These are phyloP conservation scores for Pythium brachiatum DNA, from an alignment of 352 stramenopile species.

Conservation along the genomic window DNA sequence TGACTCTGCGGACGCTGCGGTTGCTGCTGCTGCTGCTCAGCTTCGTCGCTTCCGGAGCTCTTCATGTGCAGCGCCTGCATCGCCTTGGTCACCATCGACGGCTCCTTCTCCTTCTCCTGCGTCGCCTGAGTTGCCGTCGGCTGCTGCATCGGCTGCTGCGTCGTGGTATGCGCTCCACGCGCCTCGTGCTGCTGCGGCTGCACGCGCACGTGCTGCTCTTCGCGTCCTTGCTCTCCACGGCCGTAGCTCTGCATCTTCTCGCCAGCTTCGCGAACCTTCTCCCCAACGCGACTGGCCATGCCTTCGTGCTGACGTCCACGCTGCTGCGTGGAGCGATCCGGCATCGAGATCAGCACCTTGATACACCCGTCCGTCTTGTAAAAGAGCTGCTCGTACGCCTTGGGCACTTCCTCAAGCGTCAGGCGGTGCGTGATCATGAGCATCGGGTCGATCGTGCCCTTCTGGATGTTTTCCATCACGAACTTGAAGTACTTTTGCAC, in stretches of 20 bases:
- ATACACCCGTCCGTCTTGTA: slow-evolving; percentile 30
- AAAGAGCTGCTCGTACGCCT: slow-evolving; percentile 33
- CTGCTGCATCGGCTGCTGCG: not conserved
- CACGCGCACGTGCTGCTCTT: slow-evolving; percentile 1
- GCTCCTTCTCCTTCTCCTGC: slow-evolving; percentile 10
- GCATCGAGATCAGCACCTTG: slow-evolving; percentile 32
- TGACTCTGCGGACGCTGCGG: not conserved
- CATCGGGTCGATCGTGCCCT: slow-evolving; percentile 27
- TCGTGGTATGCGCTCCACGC: too few relatives aligned
- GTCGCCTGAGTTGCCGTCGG: not conserved
- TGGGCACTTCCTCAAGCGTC: slow-evolving; percentile 30
- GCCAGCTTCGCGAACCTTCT: slow-evolving; percentile 3
- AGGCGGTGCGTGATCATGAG: slow-evolving; percentile 31
- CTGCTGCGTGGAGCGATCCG: slow-evolving; percentile 4
- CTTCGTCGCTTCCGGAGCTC: not conserved
- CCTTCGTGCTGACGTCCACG: not conserved
- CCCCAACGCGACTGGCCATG: not conserved
- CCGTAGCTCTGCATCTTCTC: slow-evolving; percentile 5
- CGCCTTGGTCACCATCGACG: slow-evolving; percentile 22
- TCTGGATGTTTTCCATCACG: slow-evolving; percentile 28
- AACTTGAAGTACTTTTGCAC: slow-evolving; percentile 35
- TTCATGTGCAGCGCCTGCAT: slow-evolving; percentile 25
- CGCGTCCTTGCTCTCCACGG: not conserved
- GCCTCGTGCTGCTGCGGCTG: slow-evolving; percentile 8
- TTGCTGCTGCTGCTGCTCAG: not conserved